Conservation (phyloP, 345 rosid species). For the Carallia brachiata region DNA sequence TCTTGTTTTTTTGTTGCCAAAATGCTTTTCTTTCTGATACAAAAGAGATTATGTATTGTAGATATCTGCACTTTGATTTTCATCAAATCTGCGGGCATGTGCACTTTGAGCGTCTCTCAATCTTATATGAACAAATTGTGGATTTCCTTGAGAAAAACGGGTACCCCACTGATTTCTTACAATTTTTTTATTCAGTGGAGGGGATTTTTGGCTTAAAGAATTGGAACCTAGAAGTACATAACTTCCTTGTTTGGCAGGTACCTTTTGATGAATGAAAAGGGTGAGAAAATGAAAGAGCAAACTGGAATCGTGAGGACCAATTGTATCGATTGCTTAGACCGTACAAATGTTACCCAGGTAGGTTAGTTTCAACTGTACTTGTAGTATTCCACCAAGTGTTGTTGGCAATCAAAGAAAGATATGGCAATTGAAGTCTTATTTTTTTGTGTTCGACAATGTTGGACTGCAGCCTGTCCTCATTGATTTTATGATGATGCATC, state of each 20-base stretch:
- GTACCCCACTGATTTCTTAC: slow-evolving; percentile 30
- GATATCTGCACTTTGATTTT: slow-evolving; percentile 96
- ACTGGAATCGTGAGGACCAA: slow-evolving; percentile 55
- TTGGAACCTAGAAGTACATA: background rate
- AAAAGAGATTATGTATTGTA: slow-evolving; percentile 35
- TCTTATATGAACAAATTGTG: slow-evolving; percentile 82
- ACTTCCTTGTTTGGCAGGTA: background rate
- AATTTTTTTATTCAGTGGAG: no score
- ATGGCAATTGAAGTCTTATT: background rate
- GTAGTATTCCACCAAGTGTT: background rate
- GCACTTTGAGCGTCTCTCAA: slow-evolving; percentile 94
- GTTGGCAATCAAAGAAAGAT: no score
- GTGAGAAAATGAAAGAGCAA: slow-evolving; percentile 91
- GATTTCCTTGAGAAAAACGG: slow-evolving; percentile 80
- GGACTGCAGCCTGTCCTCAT: background rate
- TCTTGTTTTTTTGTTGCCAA: slow-evolving; percentile 12
- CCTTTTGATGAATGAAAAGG: slow-evolving; percentile 79
- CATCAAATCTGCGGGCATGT: slow-evolving; percentile 88
- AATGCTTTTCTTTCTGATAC: slow-evolving; percentile 17
- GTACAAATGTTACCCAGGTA: slow-evolving; percentile 98
- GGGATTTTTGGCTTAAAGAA: no score
- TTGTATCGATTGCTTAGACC: slow-evolving; percentile 98
- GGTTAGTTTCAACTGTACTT: slow-evolving; percentile 14
- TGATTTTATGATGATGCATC: background rate
- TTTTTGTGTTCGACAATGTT: background rate